Percentiles rank a stretch among this genome's conserved stretches.
These are phyloP conservation scores for Trichoderma koningiopsis DNA, from an alignment of 2,329 filamentous ascomycete genomes.

Conservation along the genomic window DNA sequence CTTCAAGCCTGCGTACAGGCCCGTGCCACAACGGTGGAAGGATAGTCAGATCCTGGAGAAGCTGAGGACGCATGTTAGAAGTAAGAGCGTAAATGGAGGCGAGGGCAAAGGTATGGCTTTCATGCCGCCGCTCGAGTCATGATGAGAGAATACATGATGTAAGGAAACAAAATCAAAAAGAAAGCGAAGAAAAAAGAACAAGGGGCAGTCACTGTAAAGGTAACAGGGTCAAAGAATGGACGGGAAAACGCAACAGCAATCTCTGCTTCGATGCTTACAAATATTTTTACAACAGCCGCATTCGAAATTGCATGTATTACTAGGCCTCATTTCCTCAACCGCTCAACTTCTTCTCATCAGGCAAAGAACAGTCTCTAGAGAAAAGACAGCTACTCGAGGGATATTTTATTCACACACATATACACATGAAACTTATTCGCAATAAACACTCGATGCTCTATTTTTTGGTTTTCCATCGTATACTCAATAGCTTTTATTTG, in stretches of 20 bases:
- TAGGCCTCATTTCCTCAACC: background rate
- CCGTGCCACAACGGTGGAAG: constrained; percentile 83
- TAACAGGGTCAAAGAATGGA: background rate
- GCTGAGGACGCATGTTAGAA: constrained; percentile 77
- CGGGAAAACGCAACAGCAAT: background rate
- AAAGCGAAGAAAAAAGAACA: background rate
- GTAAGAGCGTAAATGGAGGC: constrained; percentile 51
- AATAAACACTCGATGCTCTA: background rate
- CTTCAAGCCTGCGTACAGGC: constrained; percentile 90
- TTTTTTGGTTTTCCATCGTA: constrained; percentile 10
- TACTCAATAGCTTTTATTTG: constrained; percentile 43
- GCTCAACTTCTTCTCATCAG: background rate
- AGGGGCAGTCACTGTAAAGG: background rate
- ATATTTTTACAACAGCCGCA: background rate
- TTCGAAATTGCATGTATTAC: background rate
- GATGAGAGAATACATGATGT: background rate
- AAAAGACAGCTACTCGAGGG: background rate
- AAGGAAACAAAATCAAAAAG: background rate
- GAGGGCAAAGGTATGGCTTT: constrained; percentile 56
- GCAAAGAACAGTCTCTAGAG: background rate
- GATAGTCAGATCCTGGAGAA: constrained; percentile 76
- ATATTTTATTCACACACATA: background rate
- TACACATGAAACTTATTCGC: background rate
- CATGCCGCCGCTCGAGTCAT: constrained; percentile 52
- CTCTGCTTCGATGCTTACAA: background rate